Evolutionary conservation across 2,329 filamentous ascomycete species (phyloP), one percentile per base, ranked within the genome.

Genomic region (Fusarium xyrophilum): DNA sequence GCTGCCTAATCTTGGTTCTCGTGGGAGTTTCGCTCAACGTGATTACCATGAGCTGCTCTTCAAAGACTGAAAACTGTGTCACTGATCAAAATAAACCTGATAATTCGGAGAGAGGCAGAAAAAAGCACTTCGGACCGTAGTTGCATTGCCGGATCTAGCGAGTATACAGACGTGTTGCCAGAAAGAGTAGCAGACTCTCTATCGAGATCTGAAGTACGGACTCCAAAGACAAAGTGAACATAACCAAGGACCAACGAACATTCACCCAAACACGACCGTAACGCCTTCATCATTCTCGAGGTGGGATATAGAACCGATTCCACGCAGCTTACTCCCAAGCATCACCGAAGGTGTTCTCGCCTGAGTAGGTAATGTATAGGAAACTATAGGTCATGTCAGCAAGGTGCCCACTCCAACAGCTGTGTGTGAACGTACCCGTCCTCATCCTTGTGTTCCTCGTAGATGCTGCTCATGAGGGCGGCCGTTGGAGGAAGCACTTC

Each of bases 301-400:
- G 63, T 56, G 57, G 60, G 60, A 64, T 58, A 67, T 40, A 65
- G 68, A 63, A 65, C 67, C 47, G 44, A 61, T 68, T 56, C 57
- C 63, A 52, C 53, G 71, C 47, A 50, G 59, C 65, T 60, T 56
- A 46, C 61, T 52, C 67, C 74, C 63, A 77, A 54, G 71, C 73
- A 53, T 65, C 69, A 78, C 96, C 96, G 78, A 99, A 99, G 57
- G 96, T 99, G 87, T 98, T 99, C 89, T 98, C 96, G 83, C 96
- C 96, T 52, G 95, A 98, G 87, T 97, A 97, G 75, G 95, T 98
- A 84, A 99, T 99, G 86, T 99, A 99, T 65, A 99, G 87, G 86
- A 98, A 97, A 52, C 93, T 93, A 76, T 39, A 35, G 12, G 19
- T n/a, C n/a, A 56, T 43, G 56, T 75, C 67, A 75, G 70, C 56